phyloP scores from a whole-genome alignment of 768 basidiomycete species.

The Trametes cubensis region DNA sequence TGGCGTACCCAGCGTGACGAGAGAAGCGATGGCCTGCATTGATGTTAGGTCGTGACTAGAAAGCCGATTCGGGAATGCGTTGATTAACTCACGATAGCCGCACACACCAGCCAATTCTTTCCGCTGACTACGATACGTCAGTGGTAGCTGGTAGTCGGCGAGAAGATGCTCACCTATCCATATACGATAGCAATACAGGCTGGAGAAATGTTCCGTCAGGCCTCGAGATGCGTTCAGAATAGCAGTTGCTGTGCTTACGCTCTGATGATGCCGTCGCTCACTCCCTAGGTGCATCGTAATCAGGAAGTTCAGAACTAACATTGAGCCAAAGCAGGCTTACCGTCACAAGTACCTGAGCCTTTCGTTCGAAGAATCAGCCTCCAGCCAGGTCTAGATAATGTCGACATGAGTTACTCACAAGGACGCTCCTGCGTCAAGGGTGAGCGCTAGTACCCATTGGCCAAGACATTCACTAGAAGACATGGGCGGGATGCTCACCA shows the following conservation, averaged over 20 bases:
- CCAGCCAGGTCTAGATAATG: too few relatives aligned
- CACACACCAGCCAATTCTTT: not conserved
- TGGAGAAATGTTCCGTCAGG: not conserved
- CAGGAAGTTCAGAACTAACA: too few relatives aligned
- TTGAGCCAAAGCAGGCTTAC: not conserved
- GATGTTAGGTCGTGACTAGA: not conserved
- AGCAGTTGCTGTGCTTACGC: not conserved
- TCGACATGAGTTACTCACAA: slow-evolving; percentile 3
- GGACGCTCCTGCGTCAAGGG: slow-evolving; percentile 14
- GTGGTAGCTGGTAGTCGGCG: not conserved
- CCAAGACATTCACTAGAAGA: too few relatives aligned
- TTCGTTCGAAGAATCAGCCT: too few relatives aligned
- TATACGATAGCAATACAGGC: not conserved
- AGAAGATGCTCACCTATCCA: not conserved
- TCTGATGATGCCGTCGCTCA: not conserved
- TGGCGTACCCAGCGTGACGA: not conserved
- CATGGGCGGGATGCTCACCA: slow-evolving; percentile 3
- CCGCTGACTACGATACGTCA: not conserved
- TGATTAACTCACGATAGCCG: not conserved
- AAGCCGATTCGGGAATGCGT: not conserved
- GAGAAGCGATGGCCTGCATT: not conserved
- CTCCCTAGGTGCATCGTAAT: not conserved
- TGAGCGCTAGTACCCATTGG: too few relatives aligned
- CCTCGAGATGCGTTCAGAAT: not conserved
- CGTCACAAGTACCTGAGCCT: not conserved